Evolutionary conservation across 1,284 basidiomycete genomes (phyloP), one percentile per base, ranked within the genome.

Genomic region (Malassezia cuniculi): DNA sequence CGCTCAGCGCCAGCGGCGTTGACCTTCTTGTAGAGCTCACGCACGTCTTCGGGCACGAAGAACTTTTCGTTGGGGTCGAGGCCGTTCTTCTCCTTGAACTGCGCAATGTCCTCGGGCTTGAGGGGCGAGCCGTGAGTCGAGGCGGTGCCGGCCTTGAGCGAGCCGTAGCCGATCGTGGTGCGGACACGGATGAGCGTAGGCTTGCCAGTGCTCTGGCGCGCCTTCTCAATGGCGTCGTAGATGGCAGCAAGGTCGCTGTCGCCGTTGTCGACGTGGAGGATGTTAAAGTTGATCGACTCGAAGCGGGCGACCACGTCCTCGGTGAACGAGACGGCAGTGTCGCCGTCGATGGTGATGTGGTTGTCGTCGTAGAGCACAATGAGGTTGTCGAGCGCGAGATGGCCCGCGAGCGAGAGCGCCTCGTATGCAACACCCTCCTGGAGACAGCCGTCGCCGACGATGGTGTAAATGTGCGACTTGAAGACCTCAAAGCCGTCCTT

Each of bases 371-470:
- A 65, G 36, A 61, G 47, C 29, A 49, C 56, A 64, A 94, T 81
- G 56, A 94, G 74, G 73, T 90, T 94, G 48, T 82, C 84, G 40
- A 94, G 77, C 70, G 86, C 79, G 57, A 94, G 75, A 71, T 94
- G 87, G 56, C 73, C 87, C 47, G 86, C 87, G 51, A 93, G 76
- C 64, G 83, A 86, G 51, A 81, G 81, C 19, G 87, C 85, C 70
- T 94, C 87, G 54, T 77, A 76, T 16, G 85, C 76, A 57, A 94
- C 80, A 76, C 87, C 87, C 71, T 94, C 87, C 81, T 87, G 85
- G 52, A 94, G 75, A 72, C 87, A 93, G 42, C 87, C 87, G 70
- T 94, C 87, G 68, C 87, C 87, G 47, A 78, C 76, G 74, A 93
- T 87, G 38, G 80, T 57, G 69, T 84, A 93, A 34, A 85, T 90